A percentile compares a stretch with the other conserved stretches of the same genome.
Conservation (phyloP, 257 asterid species). For the Penstemon eatonii region DNA sequence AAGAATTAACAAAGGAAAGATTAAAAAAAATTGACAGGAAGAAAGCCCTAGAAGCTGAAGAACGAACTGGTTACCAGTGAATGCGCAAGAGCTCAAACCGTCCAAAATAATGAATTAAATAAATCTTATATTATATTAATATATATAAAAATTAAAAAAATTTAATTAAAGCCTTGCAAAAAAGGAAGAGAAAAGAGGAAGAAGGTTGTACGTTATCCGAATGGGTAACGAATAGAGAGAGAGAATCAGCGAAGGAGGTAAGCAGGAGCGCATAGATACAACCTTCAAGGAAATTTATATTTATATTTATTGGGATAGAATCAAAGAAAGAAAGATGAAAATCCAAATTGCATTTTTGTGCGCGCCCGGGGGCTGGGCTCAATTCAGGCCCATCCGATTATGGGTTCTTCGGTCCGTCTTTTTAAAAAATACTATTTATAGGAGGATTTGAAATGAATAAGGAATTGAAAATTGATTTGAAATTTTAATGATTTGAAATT, state of each 20-base stretch:
- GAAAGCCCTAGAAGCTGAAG: conserved; percentile 30
- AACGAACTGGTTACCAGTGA: background rate
- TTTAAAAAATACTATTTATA: no score
- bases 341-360: no score
- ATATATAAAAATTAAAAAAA: background rate
- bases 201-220: conserved; percentile 32
- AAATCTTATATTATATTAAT: background rate
- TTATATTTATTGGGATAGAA: no score
- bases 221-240: conserved; percentile 17
- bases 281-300: background rate
- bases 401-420: no score
- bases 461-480: no score
- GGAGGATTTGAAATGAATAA: no score
- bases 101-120: no score
- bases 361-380: no score
- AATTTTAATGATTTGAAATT: no score
- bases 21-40: background rate
- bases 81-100: no score
- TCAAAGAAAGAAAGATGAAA: no score
- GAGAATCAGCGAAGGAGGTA: background rate
- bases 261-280: background rate
- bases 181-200: background rate
- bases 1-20: background rate
- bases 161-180: conserved; percentile 16
- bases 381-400: no score